Percentiles rank a stretch among this genome's conserved stretches.
Evolutionary conservation across 1,284 basidiomycete genomes (phyloP).

Genomic region (Melanopsichium pennsylvanicum): DNA sequence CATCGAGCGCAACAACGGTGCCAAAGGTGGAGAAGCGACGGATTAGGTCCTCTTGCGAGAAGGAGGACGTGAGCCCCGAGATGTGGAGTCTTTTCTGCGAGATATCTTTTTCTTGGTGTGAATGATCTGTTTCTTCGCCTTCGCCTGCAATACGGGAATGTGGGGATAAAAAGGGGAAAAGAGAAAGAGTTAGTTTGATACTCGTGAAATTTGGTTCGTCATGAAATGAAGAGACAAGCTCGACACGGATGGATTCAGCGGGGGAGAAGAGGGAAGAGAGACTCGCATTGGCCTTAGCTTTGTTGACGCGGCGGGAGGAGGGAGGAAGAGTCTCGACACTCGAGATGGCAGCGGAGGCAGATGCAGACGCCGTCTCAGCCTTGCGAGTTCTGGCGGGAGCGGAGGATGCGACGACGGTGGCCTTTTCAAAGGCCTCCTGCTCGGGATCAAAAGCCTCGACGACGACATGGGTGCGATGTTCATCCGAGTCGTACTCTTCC

Average conservation of each 20-base stretch:
- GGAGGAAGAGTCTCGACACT: slow-evolving; percentile 49
- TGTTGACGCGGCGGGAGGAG: slow-evolving; percentile 49
- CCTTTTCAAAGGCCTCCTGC: slow-evolving; percentile 37
- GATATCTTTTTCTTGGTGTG: slow-evolving; percentile 49
- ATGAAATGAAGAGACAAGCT: not conserved
- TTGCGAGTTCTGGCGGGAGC: slow-evolving; percentile 12
- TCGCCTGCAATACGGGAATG: slow-evolving; percentile 18
- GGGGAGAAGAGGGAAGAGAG: slow-evolving; percentile 20
- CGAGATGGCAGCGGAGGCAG: slow-evolving; percentile 14
- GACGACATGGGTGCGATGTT: slow-evolving; percentile 48
- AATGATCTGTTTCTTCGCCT: slow-evolving; percentile 41
- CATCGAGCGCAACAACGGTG: slow-evolving; percentile 44
- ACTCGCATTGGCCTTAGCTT: slow-evolving; percentile 56
- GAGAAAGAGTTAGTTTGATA: slow-evolving; percentile 1
- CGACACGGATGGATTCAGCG: not conserved
- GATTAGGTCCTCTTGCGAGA: slow-evolving; percentile 49
- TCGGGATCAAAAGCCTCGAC: slow-evolving; percentile 48
- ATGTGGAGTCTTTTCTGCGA: slow-evolving; percentile 53
- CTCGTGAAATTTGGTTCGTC: not conserved
- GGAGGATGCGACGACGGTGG: slow-evolving; percentile 5
- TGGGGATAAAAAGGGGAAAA: not conserved
- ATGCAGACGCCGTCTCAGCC: slow-evolving; percentile 32
- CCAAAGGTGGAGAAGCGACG: slow-evolving; percentile 56
- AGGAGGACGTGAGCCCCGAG: slow-evolving; percentile 53
- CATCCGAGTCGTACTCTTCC: slow-evolving; percentile 43